Base-by-base conservation (phyloP, 306 rosid genomes). In the Senna tora region DNA sequence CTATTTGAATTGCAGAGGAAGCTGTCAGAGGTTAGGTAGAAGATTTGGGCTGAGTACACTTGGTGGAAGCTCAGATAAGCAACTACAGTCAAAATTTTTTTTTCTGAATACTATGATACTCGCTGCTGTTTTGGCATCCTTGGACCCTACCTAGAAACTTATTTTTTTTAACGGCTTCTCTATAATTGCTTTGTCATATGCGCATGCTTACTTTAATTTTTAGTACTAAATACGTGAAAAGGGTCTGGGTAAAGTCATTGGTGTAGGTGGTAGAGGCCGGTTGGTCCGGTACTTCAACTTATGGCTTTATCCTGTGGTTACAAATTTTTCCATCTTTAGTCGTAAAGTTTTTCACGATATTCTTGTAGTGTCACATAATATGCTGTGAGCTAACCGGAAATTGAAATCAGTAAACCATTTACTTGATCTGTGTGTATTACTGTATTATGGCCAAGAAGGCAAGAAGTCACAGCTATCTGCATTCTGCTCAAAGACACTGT, bases 1-100 rank as follows among this genome's bases (percentile, higher is more conserved):
- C 86, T 83, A 84, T 91, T 80, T 91, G 96, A 89, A 83, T 86
- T 91, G 96, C 96, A 89, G 96, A 88, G 70, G 79, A 93, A 86
- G 86, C 87, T 89, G 71, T 95, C 90, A 64, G 88, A 85, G 4
- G 8, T 79, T 38, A 88, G 88, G 96, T 89, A 89, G 90, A 95
- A 91, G 88, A 89, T 89, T 58, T 92, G 90, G 49, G 96, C 92
- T 52, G 96, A 89, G 76, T 85, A 87, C 86, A 6, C 12, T 88
- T 30, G 98, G 96, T 47, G 96, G 96, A 72, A 91, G 90, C 83
- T 89, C 99, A 84, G 96, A 94, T 78, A 91, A 86, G 92, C 89
- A 97, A 76, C 77, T 89, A 43, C 75, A 73, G 78, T 81, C 96
- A 49, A 89, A 89, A 83, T 33, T n/a, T 25, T 89, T 82, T 85